Evolutionary conservation across 2,329 filamentous ascomycete genomes (phyloP).

Genomic region (Exophiala oligosperma): DNA sequence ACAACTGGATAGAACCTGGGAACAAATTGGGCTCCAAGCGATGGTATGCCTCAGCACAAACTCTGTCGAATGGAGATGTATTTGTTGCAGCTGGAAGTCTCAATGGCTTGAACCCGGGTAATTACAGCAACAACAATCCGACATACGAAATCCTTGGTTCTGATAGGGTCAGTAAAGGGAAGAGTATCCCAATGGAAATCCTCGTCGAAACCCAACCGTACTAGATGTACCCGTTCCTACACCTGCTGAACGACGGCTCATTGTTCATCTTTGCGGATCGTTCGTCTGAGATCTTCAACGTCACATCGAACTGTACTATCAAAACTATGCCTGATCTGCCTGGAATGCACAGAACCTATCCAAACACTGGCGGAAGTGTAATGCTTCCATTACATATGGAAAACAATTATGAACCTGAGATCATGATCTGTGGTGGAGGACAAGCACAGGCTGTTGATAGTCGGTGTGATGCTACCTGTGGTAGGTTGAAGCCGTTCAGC

Average conservation of each 20-base stretch:
- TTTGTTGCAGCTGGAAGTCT: slow-evolving; percentile 62
- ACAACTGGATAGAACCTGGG: slow-evolving; percentile 58
- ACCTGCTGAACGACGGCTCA: slow-evolving; percentile 57
- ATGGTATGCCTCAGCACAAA: slow-evolving; percentile 64
- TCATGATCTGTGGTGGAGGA: slow-evolving; percentile 61
- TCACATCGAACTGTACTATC: slow-evolving; percentile 46
- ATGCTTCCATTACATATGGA: slow-evolving; percentile 54
- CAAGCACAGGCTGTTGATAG: slow-evolving; percentile 60
- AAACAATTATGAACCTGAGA: slow-evolving; percentile 55
- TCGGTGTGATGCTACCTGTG: slow-evolving; percentile 60
- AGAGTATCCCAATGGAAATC: slow-evolving; percentile 54
- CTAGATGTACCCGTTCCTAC: slow-evolving; percentile 65
- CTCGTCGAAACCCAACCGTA: slow-evolving; percentile 60
- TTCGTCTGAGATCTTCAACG: slow-evolving; percentile 58
- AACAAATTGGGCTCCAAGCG: slow-evolving; percentile 54
- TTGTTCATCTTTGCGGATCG: slow-evolving; percentile 60
- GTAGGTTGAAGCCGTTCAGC: slow-evolving; percentile 55
- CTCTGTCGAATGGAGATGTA: slow-evolving; percentile 56
- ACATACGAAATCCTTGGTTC: slow-evolving; percentile 61
- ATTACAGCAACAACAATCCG: slow-evolving; percentile 61
- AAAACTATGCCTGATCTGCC: slow-evolving; percentile 53
- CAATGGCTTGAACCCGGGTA: slow-evolving; percentile 58
- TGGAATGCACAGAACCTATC: slow-evolving; percentile 60
- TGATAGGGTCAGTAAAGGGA: slow-evolving; percentile 48
- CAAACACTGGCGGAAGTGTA: slow-evolving; percentile 61